A percentile compares a stretch with the other conserved stretches of the same genome.
phyloP scores from a whole-genome alignment of 345 rosid genomes.

The Noccaea caerulescens region DNA sequence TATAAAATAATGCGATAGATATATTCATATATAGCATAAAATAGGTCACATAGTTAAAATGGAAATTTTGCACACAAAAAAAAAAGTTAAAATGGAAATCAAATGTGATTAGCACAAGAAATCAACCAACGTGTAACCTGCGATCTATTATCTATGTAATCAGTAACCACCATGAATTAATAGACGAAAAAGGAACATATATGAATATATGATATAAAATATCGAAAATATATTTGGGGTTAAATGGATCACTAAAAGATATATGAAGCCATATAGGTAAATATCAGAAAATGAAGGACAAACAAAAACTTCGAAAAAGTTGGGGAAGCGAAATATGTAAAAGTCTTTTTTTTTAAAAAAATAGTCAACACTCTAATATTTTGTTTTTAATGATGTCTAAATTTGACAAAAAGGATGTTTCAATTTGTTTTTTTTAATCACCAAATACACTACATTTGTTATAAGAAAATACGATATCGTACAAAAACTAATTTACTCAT shows the following conservation, averaged over 20 bases:
- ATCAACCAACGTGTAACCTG: conserved; percentile 6
- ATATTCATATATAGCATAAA: not conserved
- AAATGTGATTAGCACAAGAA: not conserved
- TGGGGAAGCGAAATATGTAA: not conserved
- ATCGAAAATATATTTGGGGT: not conserved
- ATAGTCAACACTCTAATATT: not conserved
- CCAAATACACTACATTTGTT: not conserved
- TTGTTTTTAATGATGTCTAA: not conserved
- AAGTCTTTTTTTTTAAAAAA: not conserved
- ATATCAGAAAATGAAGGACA: not conserved
- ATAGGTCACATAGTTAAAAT: not conserved
- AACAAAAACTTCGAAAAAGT: not conserved
- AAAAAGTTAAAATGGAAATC: not conserved
- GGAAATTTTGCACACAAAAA: no score
- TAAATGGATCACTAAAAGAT: not conserved
- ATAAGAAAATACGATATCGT: not conserved
- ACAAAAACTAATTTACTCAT: not conserved
- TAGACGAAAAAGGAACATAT: not conserved
- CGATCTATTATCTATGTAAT: not conserved
- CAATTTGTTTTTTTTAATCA: not conserved
- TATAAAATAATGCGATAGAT: conserved; percentile 7
- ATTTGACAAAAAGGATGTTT: not conserved
- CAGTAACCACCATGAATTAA: not conserved
- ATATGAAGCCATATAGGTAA: not conserved
- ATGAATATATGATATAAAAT: not conserved